Evolutionary conservation across 108 stramenopile genomes (phyloP).

Genomic region (Seminavis robusta): DNA sequence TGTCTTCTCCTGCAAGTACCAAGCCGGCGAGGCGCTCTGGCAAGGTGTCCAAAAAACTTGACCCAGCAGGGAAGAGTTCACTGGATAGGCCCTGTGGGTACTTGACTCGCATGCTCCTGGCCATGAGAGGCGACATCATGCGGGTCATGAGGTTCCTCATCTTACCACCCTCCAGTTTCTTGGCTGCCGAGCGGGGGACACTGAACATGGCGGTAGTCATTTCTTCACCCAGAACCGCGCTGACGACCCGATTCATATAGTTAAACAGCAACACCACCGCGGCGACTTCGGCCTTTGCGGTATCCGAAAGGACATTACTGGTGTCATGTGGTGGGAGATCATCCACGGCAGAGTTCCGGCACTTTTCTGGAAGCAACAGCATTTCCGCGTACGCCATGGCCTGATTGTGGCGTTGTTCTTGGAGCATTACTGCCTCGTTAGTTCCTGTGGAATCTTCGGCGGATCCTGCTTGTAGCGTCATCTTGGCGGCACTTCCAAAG

Average conservation of each 20-base stretch:
- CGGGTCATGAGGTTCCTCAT: neutral
- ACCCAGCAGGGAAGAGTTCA: too few species aligned
- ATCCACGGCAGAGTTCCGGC: neutral
- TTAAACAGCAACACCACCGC: neutral
- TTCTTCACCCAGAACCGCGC: conserved; percentile 3
- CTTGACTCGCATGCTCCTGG: neutral
- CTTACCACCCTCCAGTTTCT: neutral
- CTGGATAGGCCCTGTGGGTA: neutral
- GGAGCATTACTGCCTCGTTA: neutral
- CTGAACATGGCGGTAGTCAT: conserved; percentile 2
- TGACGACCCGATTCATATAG: neutral
- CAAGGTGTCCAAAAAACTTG: neutral
- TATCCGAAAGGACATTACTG: too few species aligned
- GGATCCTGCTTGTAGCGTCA: too few species aligned
- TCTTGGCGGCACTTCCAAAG: neutral
- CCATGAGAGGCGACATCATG: neutral
- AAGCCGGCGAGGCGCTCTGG: neutral
- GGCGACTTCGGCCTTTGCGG: conserved; percentile 3
- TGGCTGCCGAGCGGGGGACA: conserved; percentile 1
- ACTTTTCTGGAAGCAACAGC: neutral
- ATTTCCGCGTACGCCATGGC: neutral
- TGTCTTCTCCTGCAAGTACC: neutral
- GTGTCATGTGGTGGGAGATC: too few species aligned
- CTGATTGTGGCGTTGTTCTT: too few species aligned
- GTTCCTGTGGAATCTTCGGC: too few species aligned